A percentile compares a stretch with the other conserved stretches of the same genome.
phyloP scores from a whole-genome alignment of 192 early-diverging fungal species.

The Gonapodya prolifera region DNA sequence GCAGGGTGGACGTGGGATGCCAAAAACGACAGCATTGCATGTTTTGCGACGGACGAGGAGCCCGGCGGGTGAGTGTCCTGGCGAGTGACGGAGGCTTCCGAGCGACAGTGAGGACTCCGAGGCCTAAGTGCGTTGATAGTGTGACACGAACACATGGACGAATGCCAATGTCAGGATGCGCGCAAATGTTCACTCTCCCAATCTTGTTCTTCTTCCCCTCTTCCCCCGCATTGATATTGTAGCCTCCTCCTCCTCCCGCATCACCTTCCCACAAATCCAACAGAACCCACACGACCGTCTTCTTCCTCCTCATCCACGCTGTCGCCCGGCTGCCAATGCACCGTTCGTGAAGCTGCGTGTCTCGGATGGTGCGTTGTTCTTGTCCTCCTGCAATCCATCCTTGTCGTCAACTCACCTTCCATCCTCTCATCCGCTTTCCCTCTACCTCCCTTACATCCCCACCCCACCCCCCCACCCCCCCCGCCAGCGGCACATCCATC shows the following conservation, averaged over 20 bases:
- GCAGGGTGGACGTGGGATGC: neutral
- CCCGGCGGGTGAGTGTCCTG: neutral
- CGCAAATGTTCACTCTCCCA: neutral
- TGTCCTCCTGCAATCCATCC: too few species aligned
- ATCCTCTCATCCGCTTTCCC: neutral
- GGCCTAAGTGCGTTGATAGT: neutral
- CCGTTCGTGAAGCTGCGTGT: neutral
- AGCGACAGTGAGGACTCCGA: neutral
- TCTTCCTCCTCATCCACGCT: neutral
- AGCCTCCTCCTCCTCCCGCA: neutral
- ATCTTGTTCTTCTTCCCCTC: neutral
- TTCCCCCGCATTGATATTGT: neutral
- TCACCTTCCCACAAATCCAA: neutral
- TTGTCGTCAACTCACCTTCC: neutral
- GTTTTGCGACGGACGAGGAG: neutral
- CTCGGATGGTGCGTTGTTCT: neutral
- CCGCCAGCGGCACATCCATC: neutral
- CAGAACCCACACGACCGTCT: too few species aligned
- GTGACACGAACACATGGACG: too few species aligned
- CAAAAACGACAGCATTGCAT: neutral
- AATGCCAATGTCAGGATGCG: neutral
- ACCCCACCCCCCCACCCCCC: neutral
- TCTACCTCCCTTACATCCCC: neutral
- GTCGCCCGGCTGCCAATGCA: too few species aligned
- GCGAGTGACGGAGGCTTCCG: neutral